These are phyloP conservation scores for Rubroboletus pulcherrimus DNA, from an alignment of 768 basidiomycete species.

Conservation along the genomic window DNA sequence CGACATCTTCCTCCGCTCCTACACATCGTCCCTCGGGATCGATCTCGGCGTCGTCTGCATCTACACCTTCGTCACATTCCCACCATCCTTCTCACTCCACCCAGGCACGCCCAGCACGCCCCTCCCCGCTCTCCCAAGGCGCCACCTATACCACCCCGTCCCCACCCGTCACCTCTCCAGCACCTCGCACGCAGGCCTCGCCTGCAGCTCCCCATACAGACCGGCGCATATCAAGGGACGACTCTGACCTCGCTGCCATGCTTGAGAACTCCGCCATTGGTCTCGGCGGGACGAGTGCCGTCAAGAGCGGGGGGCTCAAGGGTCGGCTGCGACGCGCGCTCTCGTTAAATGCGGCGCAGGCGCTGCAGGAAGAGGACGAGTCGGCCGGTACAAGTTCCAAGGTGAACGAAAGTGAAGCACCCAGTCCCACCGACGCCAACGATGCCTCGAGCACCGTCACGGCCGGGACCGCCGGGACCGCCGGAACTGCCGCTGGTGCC, in stretches of 20 bases:
- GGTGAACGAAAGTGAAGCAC: slow-evolving; percentile 32
- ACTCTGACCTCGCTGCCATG: slow-evolving; percentile 63
- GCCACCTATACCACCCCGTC: slow-evolving; percentile 20
- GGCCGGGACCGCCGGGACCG: slow-evolving; percentile 32
- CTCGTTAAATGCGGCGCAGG: slow-evolving; percentile 55
- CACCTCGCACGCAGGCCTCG: slow-evolving; percentile 26
- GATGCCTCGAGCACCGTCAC: slow-evolving; percentile 36
- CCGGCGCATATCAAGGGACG: slow-evolving; percentile 75
- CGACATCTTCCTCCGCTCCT: slow-evolving; percentile 17
- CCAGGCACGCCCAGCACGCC: slow-evolving; percentile 30
- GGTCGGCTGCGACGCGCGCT: slow-evolving; percentile 71
- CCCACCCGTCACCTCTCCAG: slow-evolving; percentile 9
- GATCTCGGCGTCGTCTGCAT: slow-evolving; percentile 27
- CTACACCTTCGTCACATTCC: slow-evolving; percentile 27
- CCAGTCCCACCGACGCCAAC: slow-evolving; percentile 22
- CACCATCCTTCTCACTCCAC: slow-evolving; percentile 24
- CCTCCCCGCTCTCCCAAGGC: slow-evolving; percentile 34
- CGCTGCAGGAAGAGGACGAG: slow-evolving; percentile 48
- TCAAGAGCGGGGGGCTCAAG: slow-evolving; percentile 70
- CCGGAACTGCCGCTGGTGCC: slow-evolving; percentile 1
- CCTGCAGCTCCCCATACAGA: slow-evolving; percentile 55
- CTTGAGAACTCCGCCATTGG: slow-evolving; percentile 41
- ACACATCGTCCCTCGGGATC: slow-evolving; percentile 27
- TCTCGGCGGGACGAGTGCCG: slow-evolving; percentile 27
- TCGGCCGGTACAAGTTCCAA: slow-evolving; percentile 9